Base-by-base conservation (phyloP, 805 yeast genomes). In the Scheffersomyces stipitis region DNA sequence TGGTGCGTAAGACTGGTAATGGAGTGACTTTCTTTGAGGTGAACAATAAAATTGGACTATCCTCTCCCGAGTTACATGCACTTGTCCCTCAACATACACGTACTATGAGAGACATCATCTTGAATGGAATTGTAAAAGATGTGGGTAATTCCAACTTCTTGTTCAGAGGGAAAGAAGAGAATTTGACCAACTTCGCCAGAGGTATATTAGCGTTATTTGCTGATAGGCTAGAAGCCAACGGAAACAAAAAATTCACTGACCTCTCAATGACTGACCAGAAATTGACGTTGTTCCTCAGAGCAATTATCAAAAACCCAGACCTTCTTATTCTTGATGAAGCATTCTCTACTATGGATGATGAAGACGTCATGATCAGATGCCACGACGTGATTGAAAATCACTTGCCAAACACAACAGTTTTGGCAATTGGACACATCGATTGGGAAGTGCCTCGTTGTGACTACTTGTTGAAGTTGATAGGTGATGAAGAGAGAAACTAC, bases 51-150 rank as follows among this genome's bases (percentile, higher is more conserved):
- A 86, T 93, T 36, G 96, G 97, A 0, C 80, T 86, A 48, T 75
- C 95, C 0, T 85, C 96, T 2, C 99, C 99, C 1, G 99, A 91
- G 58, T 63, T 91, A 24, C 98, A 91, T 56, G 81, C 95, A 0
- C 73, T 89, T n/a, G 86, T 87, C 44, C 95, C 96, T 0, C 60
- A 60, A 3, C 26, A 42, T 9, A 49, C 56, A 2, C 64, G 79
- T 38, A 73, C 80, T 0, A 77, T 80, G 37, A 54, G 52, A 23
- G 69, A 86, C 24, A 67, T 86, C 0, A 69, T 91, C 4, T 56
- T 82, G 6, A 85, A 95, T 5, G 98, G 97, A 0, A 78, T 75
- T 46, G 66, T 76, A 3, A 41, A 38, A 16, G 57, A 63, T 35
- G 79, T 79, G n/a, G 93, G 91, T 0, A 78, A 81, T 29, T 62